Conservation (phyloP, 75 land plant genomes). For the Larix kaempferi region DNA sequence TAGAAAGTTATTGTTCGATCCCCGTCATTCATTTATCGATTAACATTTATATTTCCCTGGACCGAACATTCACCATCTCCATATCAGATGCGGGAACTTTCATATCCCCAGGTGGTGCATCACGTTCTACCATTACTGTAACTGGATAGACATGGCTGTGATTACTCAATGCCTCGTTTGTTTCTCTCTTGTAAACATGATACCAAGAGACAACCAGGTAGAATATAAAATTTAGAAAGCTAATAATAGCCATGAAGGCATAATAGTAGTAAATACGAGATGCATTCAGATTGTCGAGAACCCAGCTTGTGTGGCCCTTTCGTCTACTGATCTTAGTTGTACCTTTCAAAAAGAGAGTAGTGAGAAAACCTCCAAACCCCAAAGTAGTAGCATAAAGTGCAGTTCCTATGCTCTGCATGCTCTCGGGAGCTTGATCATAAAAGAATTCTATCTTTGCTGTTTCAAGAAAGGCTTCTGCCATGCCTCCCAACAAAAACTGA, state of each 20-base stretch:
- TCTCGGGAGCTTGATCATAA: constrained; percentile 83
- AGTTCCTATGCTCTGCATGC: constrained; percentile 63
- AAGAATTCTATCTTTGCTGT: constrained; percentile 72
- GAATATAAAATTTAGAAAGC: too few species aligned
- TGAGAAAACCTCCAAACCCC: constrained; percentile 60
- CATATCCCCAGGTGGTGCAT: too few species aligned
- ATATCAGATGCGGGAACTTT: too few species aligned
- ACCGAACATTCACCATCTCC: too few species aligned
- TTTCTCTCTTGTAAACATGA: too few species aligned
- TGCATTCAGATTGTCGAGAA: constrained; percentile 70
- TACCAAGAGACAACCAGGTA: too few species aligned
- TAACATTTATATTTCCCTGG: too few species aligned
- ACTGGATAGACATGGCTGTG: too few species aligned
- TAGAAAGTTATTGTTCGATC: too few species aligned
- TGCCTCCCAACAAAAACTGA: constrained; percentile 35
- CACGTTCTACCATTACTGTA: too few species aligned
- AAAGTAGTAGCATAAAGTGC: constrained; percentile 34
- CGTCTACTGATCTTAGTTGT: constrained; percentile 35
- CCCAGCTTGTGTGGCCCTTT: constrained; percentile 58
- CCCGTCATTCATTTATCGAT: too few species aligned
- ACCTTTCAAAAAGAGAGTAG: constrained; percentile 51
- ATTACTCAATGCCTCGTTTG: too few species aligned
- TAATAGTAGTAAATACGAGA: constrained; percentile 81
- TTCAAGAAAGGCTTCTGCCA: constrained; percentile 43
- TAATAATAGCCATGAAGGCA: constrained; percentile 61